Conservation (phyloP, 148 eudicot genomes). For the Nyssa sinensis region DNA sequence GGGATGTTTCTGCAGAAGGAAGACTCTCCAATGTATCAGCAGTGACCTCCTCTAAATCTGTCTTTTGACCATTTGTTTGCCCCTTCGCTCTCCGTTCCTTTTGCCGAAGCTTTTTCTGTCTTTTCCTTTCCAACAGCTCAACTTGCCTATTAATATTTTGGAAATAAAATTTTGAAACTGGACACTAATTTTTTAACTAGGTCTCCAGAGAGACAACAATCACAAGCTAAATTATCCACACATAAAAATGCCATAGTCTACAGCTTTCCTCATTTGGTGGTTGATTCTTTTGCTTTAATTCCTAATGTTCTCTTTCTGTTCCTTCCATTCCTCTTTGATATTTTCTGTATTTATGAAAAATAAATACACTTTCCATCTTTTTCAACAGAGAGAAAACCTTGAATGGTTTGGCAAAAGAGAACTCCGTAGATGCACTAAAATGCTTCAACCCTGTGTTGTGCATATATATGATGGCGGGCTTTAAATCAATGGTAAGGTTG, state of each 20-base stretch:
- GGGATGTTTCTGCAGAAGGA: constrained; percentile 39
- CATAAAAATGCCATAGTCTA: too few relatives aligned
- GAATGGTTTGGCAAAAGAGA: too few relatives aligned
- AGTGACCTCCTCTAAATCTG: constrained; percentile 25
- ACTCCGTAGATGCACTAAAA: too few relatives aligned
- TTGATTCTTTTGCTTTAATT: neutral
- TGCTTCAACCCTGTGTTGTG: too few relatives aligned
- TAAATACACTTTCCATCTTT: too few relatives aligned
- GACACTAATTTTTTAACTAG: neutral
- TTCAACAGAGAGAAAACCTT: too few relatives aligned
- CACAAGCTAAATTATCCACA: neutral
- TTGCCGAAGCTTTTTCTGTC: constrained; percentile 75
- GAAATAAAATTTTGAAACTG: neutral
- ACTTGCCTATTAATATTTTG: constrained; percentile 55
- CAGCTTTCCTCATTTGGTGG: too few relatives aligned
- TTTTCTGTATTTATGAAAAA: neutral
- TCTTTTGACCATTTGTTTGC: constrained; percentile 37
- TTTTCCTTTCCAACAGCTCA: constrained; percentile 63
- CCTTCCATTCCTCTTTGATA: neutral
- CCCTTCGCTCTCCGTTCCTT: constrained; percentile 73
- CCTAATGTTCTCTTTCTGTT: neutral
- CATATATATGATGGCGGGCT: too few relatives aligned
- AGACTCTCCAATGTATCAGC: constrained; percentile 29
- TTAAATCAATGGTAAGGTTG: too few relatives aligned
- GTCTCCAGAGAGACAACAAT: neutral